Base-by-base conservation (phyloP, 306 rosid genomes). In the Castanea sativa region DNA sequence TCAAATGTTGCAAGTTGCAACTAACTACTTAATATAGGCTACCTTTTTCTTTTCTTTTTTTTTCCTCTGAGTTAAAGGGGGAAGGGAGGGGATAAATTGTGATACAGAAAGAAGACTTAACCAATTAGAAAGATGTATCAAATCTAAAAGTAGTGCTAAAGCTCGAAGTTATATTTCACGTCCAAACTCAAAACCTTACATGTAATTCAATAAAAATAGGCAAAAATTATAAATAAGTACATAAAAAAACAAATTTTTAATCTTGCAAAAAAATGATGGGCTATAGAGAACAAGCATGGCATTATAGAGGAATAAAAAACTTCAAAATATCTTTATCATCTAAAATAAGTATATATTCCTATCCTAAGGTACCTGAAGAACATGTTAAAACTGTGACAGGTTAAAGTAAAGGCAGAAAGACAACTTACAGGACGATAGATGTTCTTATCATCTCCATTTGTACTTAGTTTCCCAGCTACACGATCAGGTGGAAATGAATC, bases 391-490 rank as follows among this genome's bases (percentile, higher is more conserved):
- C 55, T 69, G 21, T 73, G 57, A 35, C 30, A 70, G 29, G 23
- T 52, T 45, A 78, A 23, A 32, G 56, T 65, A 68, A 35, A 74
- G 52, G 56, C 15, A 19, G 76, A 8, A 52, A 80, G 68, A 79
- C 15, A 71, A 83, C 98, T 93, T 91, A 96, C 99, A 82, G 90
- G 82, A 64, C 83, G 91, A 86, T 76, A 86, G 84, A 81, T 38
- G 77, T 60, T 91, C 84, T 83, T 93, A 83, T 88, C 94, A 83
- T 93, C 96, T 76, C 89, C 88, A 85, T 87, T 88, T 74, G 71
- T 64, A 79, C 74, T 83, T 86, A 91, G 82, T 85, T 89, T 91
- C 35, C 71, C 85, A 74, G 87, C 78, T 57, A 84, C 85, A 57
- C 87, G 96, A 65, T 95, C 99, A 72, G 90, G 86, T 56, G 86